A percentile compares a stretch with the other conserved stretches of the same genome.
Evolutionary conservation across 768 basidiomycete species (phyloP).

Genomic region (Roridomyces roridus): DNA sequence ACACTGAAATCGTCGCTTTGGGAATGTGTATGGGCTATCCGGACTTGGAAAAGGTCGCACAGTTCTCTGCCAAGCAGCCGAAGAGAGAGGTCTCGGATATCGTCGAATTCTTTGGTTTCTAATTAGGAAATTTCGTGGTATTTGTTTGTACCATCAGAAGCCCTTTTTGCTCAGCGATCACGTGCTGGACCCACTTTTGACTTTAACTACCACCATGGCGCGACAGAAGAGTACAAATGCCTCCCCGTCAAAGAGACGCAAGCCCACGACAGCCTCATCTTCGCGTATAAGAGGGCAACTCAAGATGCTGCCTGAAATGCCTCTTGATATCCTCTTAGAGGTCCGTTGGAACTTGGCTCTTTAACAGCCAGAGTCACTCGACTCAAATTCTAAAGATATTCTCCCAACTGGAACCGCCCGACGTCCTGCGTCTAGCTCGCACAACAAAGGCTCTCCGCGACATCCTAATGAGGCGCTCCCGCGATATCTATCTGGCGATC

Average conservation of each 20-base stretch:
- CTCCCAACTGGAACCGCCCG: slow-evolving; percentile 37
- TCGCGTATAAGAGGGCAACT: slow-evolving; percentile 11
- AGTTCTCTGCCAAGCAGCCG: slow-evolving; percentile 16
- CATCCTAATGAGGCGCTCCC: slow-evolving; percentile 35
- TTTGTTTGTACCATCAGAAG: too few relatives aligned
- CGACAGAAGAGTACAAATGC: too few relatives aligned
- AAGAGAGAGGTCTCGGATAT: slow-evolving; percentile 26
- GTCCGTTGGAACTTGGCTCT: slow-evolving; percentile 15
- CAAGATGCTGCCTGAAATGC: slow-evolving; percentile 25
- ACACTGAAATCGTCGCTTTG: slow-evolving; percentile 18
- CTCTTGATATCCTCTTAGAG: slow-evolving; percentile 33
- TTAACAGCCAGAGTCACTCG: not conserved
- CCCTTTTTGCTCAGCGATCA: too few relatives aligned
- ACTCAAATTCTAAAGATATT: slow-evolving; percentile 38
- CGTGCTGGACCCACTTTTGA: too few relatives aligned
- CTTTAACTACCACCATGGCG: too few relatives aligned
- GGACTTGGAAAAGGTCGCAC: slow-evolving; percentile 20
- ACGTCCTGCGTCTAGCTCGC: slow-evolving; percentile 45
- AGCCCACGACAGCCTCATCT: not conserved
- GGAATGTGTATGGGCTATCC: slow-evolving; percentile 25
- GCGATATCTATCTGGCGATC: slow-evolving; percentile 31
- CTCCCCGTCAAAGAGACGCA: not conserved
- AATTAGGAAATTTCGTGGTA: too few relatives aligned
- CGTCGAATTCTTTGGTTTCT: slow-evolving; percentile 15
- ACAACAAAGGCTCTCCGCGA: slow-evolving; percentile 45